A percentile compares a stretch with the other conserved stretches of the same genome.
These are phyloP conservation scores for Lactarius sanguifluus DNA, from an alignment of 768 basidiomycete species.

Conservation along the genomic window DNA sequence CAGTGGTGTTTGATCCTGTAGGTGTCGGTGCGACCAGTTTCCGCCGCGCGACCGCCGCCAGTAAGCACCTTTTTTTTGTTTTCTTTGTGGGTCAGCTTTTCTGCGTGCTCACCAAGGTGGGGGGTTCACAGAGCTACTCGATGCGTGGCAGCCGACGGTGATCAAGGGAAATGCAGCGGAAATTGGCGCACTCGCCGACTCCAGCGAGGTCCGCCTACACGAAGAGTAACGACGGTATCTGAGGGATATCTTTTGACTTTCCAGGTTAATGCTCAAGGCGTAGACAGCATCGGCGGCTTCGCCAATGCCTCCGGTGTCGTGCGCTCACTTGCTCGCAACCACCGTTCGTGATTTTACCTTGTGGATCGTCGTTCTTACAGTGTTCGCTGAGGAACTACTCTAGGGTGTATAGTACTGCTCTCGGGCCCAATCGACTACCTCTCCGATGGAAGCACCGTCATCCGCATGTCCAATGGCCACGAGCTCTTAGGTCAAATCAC, in stretches of 20 bases:
- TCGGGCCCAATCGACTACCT: constrained; percentile 82
- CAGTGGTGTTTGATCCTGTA: constrained; percentile 89
- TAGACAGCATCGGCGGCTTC: constrained; percentile 87
- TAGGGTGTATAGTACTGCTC: constrained; percentile 79
- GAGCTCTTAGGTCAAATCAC: constrained; percentile 75
- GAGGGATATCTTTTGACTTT: not conserved
- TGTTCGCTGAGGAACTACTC: not conserved
- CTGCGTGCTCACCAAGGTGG: not conserved
- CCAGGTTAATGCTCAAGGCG: constrained; percentile 75
- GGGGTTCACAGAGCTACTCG: constrained; percentile 54
- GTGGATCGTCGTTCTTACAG: not conserved
- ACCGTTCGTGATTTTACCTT: constrained; percentile 52
- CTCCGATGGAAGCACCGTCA: constrained; percentile 72
- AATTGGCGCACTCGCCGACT: constrained; percentile 75
- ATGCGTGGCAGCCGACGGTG: constrained; percentile 80
- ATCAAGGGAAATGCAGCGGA: constrained; percentile 96
- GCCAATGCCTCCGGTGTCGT: constrained; percentile 72
- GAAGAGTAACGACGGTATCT: not conserved
- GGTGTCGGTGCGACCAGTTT: constrained; percentile 82
- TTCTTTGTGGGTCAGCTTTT: not conserved
- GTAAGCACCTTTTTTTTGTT: constrained; percentile 37
- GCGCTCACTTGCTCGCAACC: constrained; percentile 62
- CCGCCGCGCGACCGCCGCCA: constrained; percentile 59
- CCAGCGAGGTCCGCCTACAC: constrained; percentile 57
- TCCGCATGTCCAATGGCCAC: constrained; percentile 75